Base-by-base conservation (phyloP, 805 yeast species). In the Ogataea salicorniae region DNA sequence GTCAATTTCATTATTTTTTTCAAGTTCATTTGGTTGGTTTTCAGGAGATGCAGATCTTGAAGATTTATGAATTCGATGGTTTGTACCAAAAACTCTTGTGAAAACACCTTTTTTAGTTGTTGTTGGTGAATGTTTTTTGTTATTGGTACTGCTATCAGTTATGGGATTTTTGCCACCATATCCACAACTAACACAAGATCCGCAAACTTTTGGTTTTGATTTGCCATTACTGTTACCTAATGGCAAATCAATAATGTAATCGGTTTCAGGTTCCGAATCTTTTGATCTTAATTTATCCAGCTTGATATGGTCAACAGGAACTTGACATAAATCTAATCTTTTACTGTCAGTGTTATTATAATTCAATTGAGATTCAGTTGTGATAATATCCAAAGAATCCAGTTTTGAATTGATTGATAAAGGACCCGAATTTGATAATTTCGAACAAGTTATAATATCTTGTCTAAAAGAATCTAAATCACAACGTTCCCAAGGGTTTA, bases 401-500 rank as follows among this genome's bases (percentile, higher is more conserved):
- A 63, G 49, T 17, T 53, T 52, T 7, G 68, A 62, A 42, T 63
- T 49, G 13, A 61, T 45, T 13, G 69, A 62, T 31, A 68, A 54
- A 33, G 72, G 71, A 23, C 72, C 72, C n/a, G 51, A 13, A 20
- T 59, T 59, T 4, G 71, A 48, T 26, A 68, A 43, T 45, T 60
- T 59, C 6, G 55, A 41, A 42, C 68, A 62, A 9, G 50, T 51
- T 5, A 68, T 52, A 5, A 77, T 59, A 48, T 72, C 73, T 6
- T 63, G 57, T 47, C 73, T 63, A 52, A 78, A 67, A 20, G 66
- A 63, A 34, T 63, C 57, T 45, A 78, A 65, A 14, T 64, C 49
- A 3, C 75, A 70, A 53, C 83, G 68, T 31, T 70, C 73, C 63
- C 72, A 71, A 4, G 83, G 83, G 53, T 76, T 71, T 39, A 78